Evolutionary conservation across 306 rosid genomes (phyloP).

Genomic region (Abrus precatorius): DNA sequence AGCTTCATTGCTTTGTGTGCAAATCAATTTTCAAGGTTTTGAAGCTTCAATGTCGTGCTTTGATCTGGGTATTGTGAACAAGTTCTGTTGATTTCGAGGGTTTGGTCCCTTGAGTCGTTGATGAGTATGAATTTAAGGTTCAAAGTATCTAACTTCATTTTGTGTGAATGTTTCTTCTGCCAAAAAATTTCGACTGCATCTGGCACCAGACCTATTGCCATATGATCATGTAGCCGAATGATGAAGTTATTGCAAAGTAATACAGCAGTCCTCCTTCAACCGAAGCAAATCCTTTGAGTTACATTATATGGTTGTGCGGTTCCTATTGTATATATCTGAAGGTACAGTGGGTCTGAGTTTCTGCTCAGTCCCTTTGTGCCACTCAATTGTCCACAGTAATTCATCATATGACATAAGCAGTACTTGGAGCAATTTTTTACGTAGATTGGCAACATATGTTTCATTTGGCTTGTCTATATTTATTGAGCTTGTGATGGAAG

Average conservation of each 20-base stretch:
- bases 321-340: conserved; percentile 24
- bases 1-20: conserved; percentile 43
- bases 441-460: not conserved
- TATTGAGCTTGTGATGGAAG: conserved; percentile 22
- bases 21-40: conserved; percentile 53
- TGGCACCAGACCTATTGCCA: conserved; percentile 42
- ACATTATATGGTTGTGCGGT: not conserved
- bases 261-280: not conserved
- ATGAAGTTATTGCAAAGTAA: conserved; percentile 27
- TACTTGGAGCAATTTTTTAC: conserved; percentile 24
- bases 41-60: conserved; percentile 46
- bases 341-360: conserved; percentile 20
- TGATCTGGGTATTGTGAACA: conserved; percentile 52
- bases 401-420: conserved; percentile 27
- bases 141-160: conserved; percentile 32
- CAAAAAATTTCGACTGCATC: conserved; percentile 41
- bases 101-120: conserved; percentile 38
- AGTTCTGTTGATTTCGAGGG: conserved; percentile 43
- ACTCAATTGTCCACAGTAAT: not conserved
- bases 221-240: conserved; percentile 21
- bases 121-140: conserved; percentile 36
- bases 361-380: conserved; percentile 7
- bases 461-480: conserved; percentile 32
- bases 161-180: conserved; percentile 41
- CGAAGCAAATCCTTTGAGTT: not conserved